Conservation (phyloP, 768 basidiomycete species). For the Lyophyllum atratum region DNA sequence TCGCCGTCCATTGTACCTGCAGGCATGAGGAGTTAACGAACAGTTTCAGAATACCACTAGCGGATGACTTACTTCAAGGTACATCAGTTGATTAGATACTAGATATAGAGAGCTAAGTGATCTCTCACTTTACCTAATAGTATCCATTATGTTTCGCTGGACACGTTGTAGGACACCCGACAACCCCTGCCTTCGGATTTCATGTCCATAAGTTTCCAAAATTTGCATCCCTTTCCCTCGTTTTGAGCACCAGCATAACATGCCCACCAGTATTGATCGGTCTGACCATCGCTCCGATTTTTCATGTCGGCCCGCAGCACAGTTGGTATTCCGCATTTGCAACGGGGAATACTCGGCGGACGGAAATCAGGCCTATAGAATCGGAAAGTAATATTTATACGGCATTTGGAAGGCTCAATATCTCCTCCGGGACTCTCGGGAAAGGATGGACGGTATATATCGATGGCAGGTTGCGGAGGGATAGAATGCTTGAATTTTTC, state of each 20-base stretch:
- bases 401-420: conserved; percentile 58
- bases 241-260: conserved; percentile 84
- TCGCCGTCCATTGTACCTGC: neutral
- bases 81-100: neutral
- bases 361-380: conserved; percentile 85
- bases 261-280: conserved; percentile 76
- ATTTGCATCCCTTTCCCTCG: conserved; percentile 78
- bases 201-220: conserved; percentile 77
- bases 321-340: conserved; percentile 72
- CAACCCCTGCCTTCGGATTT: conserved; percentile 65
- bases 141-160: neutral
- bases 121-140: neutral
- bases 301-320: conserved; percentile 82
- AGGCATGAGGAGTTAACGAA: neutral
- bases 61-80: neutral
- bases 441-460: conserved; percentile 66
- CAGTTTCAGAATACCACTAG: neutral
- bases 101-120: neutral
- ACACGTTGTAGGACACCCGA: conserved; percentile 22
- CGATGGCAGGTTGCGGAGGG: conserved; percentile 70
- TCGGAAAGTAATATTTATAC: conserved; percentile 86
- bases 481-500: conserved; percentile 81
- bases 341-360: conserved; percentile 64
- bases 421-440: conserved; percentile 32
- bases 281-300: conserved; percentile 53